These are phyloP conservation scores for Aspergillus unguis DNA, from an alignment of 2,329 filamentous ascomycete species.

Conservation along the genomic window DNA sequence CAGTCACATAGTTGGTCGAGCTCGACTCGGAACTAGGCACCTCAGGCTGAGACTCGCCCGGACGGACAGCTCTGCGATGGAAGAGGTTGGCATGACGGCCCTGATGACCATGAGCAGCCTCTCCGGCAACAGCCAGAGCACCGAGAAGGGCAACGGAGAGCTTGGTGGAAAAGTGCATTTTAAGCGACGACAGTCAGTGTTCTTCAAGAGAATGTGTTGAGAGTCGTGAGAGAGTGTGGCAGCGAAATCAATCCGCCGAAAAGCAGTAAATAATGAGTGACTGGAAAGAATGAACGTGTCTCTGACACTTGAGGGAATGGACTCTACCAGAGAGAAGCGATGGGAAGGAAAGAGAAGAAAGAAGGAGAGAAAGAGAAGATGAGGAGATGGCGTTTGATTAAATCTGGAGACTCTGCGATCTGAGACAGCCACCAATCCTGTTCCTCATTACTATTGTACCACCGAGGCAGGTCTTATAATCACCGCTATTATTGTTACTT, in stretches of 20 bases:
- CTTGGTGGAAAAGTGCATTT: constrained; percentile 39
- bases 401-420: constrained; percentile 12
- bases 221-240: constrained; percentile 12
- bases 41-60: constrained; percentile 10
- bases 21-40: neutral
- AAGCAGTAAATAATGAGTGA: constrained; percentile 10
- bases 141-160: constrained; percentile 35
- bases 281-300: constrained; percentile 12
- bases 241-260: constrained; percentile 38
- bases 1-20: constrained; percentile 14
- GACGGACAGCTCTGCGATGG: constrained; percentile 18
- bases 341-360: constrained; percentile 15
- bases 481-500: no score
- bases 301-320: constrained; percentile 15
- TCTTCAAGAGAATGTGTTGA: neutral
- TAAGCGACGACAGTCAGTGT: constrained; percentile 25
- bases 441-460: neutral
- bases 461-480: no score
- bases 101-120: constrained; percentile 30
- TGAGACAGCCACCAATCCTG: constrained; percentile 4
- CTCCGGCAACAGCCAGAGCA: constrained; percentile 33
- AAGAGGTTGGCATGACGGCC: constrained; percentile 23
- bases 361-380: constrained; percentile 10
- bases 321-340: constrained; percentile 16
- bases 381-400: constrained; percentile 13